Percentiles rank a stretch among this genome's conserved stretches.
These are phyloP conservation scores for Phaseolus lunatus DNA, from an alignment of 306 rosid species.

Conservation along the genomic window DNA sequence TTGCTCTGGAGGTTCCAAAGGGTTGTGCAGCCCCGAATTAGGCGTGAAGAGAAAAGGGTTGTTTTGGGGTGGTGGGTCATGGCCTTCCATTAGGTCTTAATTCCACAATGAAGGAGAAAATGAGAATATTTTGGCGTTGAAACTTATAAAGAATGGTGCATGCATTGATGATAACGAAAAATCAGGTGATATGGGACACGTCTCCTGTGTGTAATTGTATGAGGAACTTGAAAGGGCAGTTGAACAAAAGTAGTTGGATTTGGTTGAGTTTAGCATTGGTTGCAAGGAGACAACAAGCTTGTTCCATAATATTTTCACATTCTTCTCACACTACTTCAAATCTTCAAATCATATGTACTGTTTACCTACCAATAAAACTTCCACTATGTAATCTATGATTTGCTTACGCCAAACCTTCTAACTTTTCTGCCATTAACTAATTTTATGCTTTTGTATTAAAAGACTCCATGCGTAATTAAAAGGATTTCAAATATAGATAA, in stretches of 20 bases:
- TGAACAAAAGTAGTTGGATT: conserved; percentile 60
- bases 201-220: conserved; percentile 38
- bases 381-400: background rate
- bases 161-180: conserved; percentile 53
- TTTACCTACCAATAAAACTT: conserved; percentile 51
- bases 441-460: background rate
- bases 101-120: conserved; percentile 44
- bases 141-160: conserved; percentile 48
- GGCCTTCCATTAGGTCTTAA: conserved; percentile 55
- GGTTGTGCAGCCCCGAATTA: conserved; percentile 41
- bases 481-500: too few species aligned
- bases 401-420: conserved; percentile 21
- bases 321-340: conserved; percentile 37
- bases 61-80: conserved; percentile 38
- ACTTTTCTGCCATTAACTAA: background rate
- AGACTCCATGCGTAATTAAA: too few species aligned
- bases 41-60: conserved; percentile 52
- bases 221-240: conserved; percentile 46
- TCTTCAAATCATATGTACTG: conserved; percentile 18
- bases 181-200: conserved; percentile 36
- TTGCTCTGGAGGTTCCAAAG: conserved; percentile 48
- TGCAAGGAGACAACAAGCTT: conserved; percentile 40
- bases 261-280: conserved; percentile 52
- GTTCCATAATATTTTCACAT: background rate
- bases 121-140: conserved; percentile 44